These are phyloP conservation scores for Smithsoniella earleae DNA, from an alignment of 163 green algal species.

Conservation along the genomic window DNA sequence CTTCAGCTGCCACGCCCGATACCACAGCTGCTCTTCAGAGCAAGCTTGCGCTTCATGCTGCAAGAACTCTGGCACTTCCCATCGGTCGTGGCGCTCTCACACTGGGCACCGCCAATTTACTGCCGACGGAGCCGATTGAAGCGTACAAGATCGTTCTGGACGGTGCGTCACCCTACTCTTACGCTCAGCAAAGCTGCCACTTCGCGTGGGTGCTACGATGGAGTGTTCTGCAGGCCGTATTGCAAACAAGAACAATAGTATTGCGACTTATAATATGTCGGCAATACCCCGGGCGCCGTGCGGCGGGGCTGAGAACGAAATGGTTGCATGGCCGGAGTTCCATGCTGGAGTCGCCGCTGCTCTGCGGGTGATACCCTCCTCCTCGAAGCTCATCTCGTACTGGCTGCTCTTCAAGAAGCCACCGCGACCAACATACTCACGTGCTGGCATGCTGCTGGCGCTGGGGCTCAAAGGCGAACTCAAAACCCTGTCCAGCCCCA, in stretches of 20 bases:
- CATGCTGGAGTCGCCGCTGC: conserved; percentile 85
- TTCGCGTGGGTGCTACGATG: too few relatives aligned
- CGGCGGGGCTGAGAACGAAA: conserved; percentile 55
- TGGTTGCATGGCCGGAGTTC: conserved; percentile 91
- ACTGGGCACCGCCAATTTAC: conserved; percentile 57
- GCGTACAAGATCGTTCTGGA: neutral
- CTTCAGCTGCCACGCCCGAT: conserved; percentile 49
- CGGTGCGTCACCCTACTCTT: neutral
- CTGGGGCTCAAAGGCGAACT: conserved; percentile 72
- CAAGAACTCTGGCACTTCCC: conserved; percentile 61
- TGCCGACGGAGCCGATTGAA: conserved; percentile 72
- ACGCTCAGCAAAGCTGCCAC: neutral
- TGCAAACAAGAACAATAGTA: conserved; percentile 27
- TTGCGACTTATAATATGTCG: neutral
- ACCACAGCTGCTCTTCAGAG: conserved; percentile 47
- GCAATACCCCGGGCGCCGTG: conserved; percentile 33
- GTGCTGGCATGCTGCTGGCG: conserved; percentile 81
- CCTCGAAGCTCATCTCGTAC: conserved; percentile 48
- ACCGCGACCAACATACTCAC: conserved; percentile 49
- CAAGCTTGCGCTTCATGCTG: conserved; percentile 6
- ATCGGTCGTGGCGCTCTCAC: conserved; percentile 75
- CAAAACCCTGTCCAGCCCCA: conserved; percentile 45
- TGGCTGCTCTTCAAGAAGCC: conserved; percentile 78
- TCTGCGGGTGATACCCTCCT: conserved; percentile 46
- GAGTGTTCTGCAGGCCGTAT: conserved; percentile 9